These are phyloP conservation scores for Epithemia pelagica DNA, from an alignment of 108 stramenopile species.

Conservation along the genomic window DNA sequence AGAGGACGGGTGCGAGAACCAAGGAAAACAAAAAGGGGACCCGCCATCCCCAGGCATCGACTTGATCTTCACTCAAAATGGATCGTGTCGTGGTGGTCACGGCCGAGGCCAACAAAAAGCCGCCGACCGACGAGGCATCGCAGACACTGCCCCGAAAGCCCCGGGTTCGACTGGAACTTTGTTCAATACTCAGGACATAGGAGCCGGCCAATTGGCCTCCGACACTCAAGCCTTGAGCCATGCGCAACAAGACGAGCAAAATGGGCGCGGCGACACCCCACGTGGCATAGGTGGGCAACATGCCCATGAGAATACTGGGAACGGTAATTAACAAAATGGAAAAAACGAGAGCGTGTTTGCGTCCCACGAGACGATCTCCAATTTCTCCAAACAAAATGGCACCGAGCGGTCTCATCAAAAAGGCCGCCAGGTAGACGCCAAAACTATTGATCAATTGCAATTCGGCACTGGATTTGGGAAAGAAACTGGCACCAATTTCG, in stretches of 20 bases:
- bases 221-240: slow-evolving; percentile 82
- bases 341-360: slow-evolving; percentile 55
- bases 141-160: slow-evolving; percentile 62
- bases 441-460: slow-evolving; percentile 67
- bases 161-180: slow-evolving; percentile 35
- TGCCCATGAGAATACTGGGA: slow-evolving; percentile 79
- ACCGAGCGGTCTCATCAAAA: slow-evolving; percentile 63
- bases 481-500: slow-evolving; percentile 69
- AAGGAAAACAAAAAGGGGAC: slow-evolving; percentile 65
- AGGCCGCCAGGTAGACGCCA: slow-evolving; percentile 83
- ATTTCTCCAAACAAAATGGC: slow-evolving; percentile 66
- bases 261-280: slow-evolving; percentile 57
- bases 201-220: slow-evolving; percentile 77
- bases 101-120: slow-evolving; percentile 52
- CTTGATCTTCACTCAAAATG: slow-evolving; percentile 47
- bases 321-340: slow-evolving; percentile 64
- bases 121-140: slow-evolving; percentile 69
- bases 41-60: slow-evolving; percentile 72
- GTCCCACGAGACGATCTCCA: slow-evolving; percentile 60
- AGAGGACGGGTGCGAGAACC: slow-evolving; percentile 45
- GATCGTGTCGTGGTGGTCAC: slow-evolving; percentile 48
- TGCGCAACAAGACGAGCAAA: slow-evolving; percentile 54
- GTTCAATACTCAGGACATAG: slow-evolving; percentile 66
- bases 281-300: slow-evolving; percentile 66
- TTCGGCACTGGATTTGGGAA: slow-evolving; percentile 51